phyloP scores from a whole-genome alignment of 495 filamentous ascomycete species.

The Annulohypoxylon nitens region DNA sequence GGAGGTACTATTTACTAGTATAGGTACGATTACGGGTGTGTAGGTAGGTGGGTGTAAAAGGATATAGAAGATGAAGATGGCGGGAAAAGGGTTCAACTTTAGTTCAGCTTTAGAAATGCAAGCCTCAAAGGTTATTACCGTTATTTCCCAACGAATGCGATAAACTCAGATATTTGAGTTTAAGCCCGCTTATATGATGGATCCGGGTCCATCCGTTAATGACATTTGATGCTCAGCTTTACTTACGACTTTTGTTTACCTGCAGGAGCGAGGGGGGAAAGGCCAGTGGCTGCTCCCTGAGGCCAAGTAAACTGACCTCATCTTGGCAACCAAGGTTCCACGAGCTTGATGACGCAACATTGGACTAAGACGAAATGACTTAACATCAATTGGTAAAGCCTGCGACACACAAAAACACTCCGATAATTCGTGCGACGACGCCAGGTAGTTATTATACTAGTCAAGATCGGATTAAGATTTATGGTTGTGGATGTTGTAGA shows the following conservation, averaged over 20 bases:
- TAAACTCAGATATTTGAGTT: not conserved
- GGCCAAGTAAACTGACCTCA: conserved; percentile 1
- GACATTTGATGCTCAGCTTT: no score
- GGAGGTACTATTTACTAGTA: not conserved
- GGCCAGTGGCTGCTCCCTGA: not conserved
- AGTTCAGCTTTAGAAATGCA: not conserved
- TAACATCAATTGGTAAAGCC: not conserved
- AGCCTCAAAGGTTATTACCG: not conserved
- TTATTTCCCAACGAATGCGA: not conserved
- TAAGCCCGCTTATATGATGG: not conserved
- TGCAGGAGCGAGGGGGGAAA: not conserved
- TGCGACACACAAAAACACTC: not conserved
- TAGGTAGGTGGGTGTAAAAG: not conserved
- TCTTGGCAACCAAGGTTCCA: conserved; percentile 39
- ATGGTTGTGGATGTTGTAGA: no score
- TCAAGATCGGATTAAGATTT: no score
- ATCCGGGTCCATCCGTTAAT: not conserved
- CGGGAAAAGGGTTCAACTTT: not conserved
- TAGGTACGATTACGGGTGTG: not conserved
- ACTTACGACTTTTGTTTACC: not conserved
- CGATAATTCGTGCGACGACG: not conserved
- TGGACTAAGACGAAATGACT: not conserved
- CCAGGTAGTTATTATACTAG: not conserved
- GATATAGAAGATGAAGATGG: not conserved
- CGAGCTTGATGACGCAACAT: conserved; percentile 22